Conservation (phyloP, 768 basidiomycete genomes). For the Hygrocybe coccinea region DNA sequence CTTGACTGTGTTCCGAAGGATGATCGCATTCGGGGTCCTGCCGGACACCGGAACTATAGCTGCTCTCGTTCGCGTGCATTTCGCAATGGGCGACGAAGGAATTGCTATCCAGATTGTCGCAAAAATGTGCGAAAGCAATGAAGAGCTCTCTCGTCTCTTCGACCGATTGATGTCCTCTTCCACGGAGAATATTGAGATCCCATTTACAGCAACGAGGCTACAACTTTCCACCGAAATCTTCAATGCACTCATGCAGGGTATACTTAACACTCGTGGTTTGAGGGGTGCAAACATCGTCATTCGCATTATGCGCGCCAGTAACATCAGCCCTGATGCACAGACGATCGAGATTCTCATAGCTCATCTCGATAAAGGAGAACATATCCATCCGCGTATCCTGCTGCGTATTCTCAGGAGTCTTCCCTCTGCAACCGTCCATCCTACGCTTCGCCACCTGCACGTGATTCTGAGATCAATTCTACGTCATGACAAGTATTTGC, state of each 20-base stretch:
- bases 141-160: slow-evolving; percentile 27
- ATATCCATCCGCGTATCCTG: slow-evolving; percentile 42
- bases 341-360: slow-evolving; percentile 55
- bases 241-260: slow-evolving; percentile 55
- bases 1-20: slow-evolving; percentile 42
- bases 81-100: slow-evolving; percentile 40
- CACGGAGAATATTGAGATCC: slow-evolving; percentile 17
- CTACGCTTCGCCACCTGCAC: slow-evolving; percentile 56
- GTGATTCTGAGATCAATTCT: slow-evolving; percentile 49
- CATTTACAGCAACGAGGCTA: slow-evolving; percentile 29
- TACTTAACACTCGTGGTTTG: slow-evolving; percentile 48
- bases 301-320: slow-evolving; percentile 49
- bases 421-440: slow-evolving; percentile 37
- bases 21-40: slow-evolving; percentile 38
- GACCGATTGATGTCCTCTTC: slow-evolving; percentile 17
- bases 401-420: slow-evolving; percentile 45
- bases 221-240: slow-evolving; percentile 46
- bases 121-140: slow-evolving; percentile 36
- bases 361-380: slow-evolving; percentile 43
- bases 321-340: slow-evolving; percentile 47
- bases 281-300: slow-evolving; percentile 43
- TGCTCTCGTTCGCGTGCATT: slow-evolving; percentile 57
- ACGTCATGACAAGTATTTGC: slow-evolving; percentile 46
- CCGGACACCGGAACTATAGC: slow-evolving; percentile 46
- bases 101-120: slow-evolving; percentile 51